Conservation (phyloP, 495 filamentous ascomycete species). For the Bathelium albidoporum region DNA sequence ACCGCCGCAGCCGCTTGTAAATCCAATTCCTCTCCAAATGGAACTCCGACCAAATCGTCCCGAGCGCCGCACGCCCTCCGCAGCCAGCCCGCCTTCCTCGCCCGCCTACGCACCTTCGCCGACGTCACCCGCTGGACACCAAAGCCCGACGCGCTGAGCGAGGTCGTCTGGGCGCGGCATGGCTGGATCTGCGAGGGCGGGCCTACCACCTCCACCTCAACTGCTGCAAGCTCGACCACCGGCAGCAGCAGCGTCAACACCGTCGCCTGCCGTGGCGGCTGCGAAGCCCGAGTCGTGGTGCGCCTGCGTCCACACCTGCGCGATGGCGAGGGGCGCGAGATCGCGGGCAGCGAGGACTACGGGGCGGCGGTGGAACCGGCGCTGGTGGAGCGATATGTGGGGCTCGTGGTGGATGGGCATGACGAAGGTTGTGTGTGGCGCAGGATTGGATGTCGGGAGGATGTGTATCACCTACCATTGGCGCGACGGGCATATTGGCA, state of each 20-base stretch:
- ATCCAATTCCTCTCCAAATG: background rate
- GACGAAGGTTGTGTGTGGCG: conserved; percentile 80
- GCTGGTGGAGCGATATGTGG: conserved; percentile 66
- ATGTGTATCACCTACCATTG: conserved; percentile 34
- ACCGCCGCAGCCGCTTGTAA: background rate
- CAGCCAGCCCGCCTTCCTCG: conserved; percentile 74
- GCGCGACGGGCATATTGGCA: conserved; percentile 21
- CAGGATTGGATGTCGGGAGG: conserved; percentile 62
- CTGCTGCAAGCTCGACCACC: too few species aligned
- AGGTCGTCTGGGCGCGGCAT: conserved; percentile 90
- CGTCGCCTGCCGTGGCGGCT: conserved; percentile 71
- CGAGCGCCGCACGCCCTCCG: conserved; percentile 55
- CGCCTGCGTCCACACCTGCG: conserved; percentile 39
- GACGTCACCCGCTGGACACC: conserved; percentile 80
- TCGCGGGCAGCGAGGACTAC: conserved; percentile 33
- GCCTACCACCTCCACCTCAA: background rate
- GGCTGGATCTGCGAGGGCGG: conserved; percentile 72
- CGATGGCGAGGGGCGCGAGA: conserved; percentile 41
- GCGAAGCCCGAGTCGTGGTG: conserved; percentile 70
- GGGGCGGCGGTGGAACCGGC: conserved; percentile 38
- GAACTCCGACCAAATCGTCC: too few species aligned
- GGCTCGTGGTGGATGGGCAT: conserved; percentile 65
- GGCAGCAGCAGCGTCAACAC: conserved; percentile 69
- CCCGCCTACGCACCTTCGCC: conserved; percentile 74
- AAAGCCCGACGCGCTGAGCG: conserved; percentile 71